Evolutionary conservation across 1,284 basidiomycete species (phyloP).

Genomic region (Puccinia sorghi): DNA sequence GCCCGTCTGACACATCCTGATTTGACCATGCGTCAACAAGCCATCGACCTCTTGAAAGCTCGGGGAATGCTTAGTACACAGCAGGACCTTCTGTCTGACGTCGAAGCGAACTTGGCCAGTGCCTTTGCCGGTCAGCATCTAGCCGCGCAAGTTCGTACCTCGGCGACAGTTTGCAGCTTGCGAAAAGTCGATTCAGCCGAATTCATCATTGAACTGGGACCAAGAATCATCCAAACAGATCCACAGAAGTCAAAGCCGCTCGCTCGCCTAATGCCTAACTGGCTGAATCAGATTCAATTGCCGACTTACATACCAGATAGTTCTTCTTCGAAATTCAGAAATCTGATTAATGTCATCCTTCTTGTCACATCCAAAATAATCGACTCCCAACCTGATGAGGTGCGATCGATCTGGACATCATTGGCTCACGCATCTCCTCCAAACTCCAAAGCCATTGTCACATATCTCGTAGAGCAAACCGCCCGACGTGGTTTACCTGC

Average conservation of each 20-base stretch:
- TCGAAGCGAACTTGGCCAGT: constrained; percentile 37
- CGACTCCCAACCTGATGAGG: constrained; percentile 36
- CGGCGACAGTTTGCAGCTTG: constrained; percentile 21
- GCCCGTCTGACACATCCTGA: constrained; percentile 44
- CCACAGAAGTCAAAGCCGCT: constrained; percentile 30
- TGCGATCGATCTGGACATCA: constrained; percentile 40
- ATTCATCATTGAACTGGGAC: constrained; percentile 33
- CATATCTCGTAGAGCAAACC: constrained; percentile 39
- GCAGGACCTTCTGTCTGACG: constrained; percentile 23
- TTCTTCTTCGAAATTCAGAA: constrained; percentile 35
- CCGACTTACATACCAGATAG: constrained; percentile 29
- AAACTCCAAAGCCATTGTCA: constrained; percentile 35
- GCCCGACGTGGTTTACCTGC: constrained; percentile 22
- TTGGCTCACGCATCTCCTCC: constrained; percentile 30
- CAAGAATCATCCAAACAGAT: constrained; percentile 43
- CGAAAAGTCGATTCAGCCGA: constrained; percentile 17
- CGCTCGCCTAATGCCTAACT: constrained; percentile 39
- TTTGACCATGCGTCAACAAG: constrained; percentile 35
- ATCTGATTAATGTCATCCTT: constrained; percentile 34
- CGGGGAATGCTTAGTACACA: constrained; percentile 16
- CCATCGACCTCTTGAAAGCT: constrained; percentile 36
- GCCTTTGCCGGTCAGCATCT: constrained; percentile 48
- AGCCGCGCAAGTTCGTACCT: constrained; percentile 30
- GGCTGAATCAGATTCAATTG: constrained; percentile 43
- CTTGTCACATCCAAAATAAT: constrained; percentile 39